phyloP scores from a whole-genome alignment of 371 early-diverging fungal species.

The Choanephora cucurbitarum region DNA sequence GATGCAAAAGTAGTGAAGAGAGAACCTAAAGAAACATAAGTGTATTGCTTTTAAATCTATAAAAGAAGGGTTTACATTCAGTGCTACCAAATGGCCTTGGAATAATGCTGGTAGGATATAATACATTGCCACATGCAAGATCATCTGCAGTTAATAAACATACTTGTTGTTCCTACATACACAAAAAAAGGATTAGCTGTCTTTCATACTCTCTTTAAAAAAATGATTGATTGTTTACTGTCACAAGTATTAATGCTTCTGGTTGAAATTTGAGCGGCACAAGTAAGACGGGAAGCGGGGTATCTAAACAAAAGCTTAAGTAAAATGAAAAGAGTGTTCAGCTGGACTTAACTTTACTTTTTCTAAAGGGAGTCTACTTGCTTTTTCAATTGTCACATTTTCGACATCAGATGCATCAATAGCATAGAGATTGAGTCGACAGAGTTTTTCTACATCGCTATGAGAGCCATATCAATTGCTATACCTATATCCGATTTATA shows the following conservation, averaged over 20 bases:
- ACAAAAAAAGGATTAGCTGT: no score
- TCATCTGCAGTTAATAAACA: slow-evolving; percentile 32
- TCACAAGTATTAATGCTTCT: slow-evolving; percentile 42
- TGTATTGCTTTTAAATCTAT: no score
- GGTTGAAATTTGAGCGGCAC: slow-evolving; percentile 33
- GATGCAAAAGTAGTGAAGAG: slow-evolving; percentile 36
- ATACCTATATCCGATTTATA: no score
- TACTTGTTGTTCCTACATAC: slow-evolving; percentile 26
- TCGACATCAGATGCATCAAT: slow-evolving; percentile 36
- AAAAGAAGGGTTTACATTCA: slow-evolving; percentile 18
- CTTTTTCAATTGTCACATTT: slow-evolving; percentile 29
- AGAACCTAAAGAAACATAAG: slow-evolving; percentile 17
- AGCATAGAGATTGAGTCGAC: slow-evolving; percentile 32
- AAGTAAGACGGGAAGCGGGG: slow-evolving; percentile 37
- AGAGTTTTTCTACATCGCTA: slow-evolving; percentile 43
- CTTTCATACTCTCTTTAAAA: no score
- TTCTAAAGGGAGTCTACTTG: slow-evolving; percentile 40
- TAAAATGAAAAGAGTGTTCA: background rate
- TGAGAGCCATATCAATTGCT: no score
- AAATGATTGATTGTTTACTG: slow-evolving; percentile 24
- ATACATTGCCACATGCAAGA: slow-evolving; percentile 38
- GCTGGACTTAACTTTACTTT: slow-evolving; percentile 22
- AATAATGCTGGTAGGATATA: slow-evolving; percentile 31
- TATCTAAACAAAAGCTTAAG: slow-evolving; percentile 20
- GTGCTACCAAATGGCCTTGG: slow-evolving; percentile 22